phyloP scores from a whole-genome alignment of 2,329 filamentous ascomycete genomes.

The Fusarium sp. region DNA sequence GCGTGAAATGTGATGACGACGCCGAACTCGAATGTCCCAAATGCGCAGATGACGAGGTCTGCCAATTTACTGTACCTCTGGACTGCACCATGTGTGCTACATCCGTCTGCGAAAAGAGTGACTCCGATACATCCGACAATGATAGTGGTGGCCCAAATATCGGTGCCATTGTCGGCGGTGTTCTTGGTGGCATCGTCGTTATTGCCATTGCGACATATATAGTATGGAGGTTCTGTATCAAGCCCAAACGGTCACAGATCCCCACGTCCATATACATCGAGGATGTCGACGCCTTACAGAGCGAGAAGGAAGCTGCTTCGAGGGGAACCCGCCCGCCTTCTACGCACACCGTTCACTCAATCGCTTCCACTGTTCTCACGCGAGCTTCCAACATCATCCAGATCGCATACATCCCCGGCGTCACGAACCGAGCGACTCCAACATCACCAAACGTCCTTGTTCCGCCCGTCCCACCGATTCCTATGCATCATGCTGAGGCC shows the following conservation, averaged over 20 bases:
- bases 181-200: conserved; percentile 82
- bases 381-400: conserved; percentile 99
- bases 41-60: conserved; percentile 55
- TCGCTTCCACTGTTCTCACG: conserved; percentile 94
- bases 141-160: conserved; percentile 67
- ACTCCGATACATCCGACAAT: conserved; percentile 30
- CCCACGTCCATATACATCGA: conserved; percentile 64
- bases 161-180: conserved; percentile 90
- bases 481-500: conserved; percentile 66
- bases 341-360: conserved; percentile 85
- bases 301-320: conserved; percentile 57
- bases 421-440: conserved; percentile 88
- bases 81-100: conserved; percentile 59
- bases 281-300: conserved; percentile 57
- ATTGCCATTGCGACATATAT: conserved; percentile 80
- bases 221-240: conserved; percentile 88
- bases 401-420: conserved; percentile 97
- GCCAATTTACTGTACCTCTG: conserved; percentile 56
- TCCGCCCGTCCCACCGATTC: conserved; percentile 93
- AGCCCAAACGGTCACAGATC: conserved; percentile 74
- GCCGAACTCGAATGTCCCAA: conserved; percentile 55
- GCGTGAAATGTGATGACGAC: conserved; percentile 57
- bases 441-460: conserved; percentile 83
- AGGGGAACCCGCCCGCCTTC: conserved; percentile 70
- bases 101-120: conserved; percentile 56